A percentile compares a stretch with the other conserved stretches of the same genome.
Evolutionary conservation across 345 rosid genomes (phyloP).

Genomic region (Gossypium bickii): DNA sequence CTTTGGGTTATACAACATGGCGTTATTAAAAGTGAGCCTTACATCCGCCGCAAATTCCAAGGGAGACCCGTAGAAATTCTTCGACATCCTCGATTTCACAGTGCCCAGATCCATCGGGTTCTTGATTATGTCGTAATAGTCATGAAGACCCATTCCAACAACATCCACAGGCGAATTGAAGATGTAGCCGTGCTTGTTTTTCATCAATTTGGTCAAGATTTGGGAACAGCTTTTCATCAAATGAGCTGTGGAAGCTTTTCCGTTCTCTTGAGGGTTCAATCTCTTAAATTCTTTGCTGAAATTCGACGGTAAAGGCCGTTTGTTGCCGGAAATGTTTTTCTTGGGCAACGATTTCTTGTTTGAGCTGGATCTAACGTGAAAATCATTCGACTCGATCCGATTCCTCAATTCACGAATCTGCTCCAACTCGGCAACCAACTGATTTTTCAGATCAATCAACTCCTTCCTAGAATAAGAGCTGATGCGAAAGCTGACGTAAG

Average conservation of each 20-base stretch:
- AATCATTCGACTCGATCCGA: constrained; percentile 43
- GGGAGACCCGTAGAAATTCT: constrained; percentile 49
- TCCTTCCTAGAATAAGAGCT: constrained; percentile 38
- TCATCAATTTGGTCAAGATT: constrained; percentile 69
- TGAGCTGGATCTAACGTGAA: constrained; percentile 43
- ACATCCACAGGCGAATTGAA: constrained; percentile 67
- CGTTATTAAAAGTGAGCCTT: constrained; percentile 67
- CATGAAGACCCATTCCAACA: constrained; percentile 52
- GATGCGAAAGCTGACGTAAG: constrained; percentile 30
- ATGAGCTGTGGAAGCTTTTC: constrained; percentile 17
- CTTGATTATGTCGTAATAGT: constrained; percentile 55
- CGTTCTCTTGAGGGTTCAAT: constrained; percentile 32
- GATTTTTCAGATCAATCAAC: constrained; percentile 51
- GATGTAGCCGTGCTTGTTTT: constrained; percentile 54
- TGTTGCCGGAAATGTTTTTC: constrained; percentile 40
- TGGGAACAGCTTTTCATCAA: constrained; percentile 49
- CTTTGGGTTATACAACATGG: constrained; percentile 68
- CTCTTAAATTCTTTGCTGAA: constrained; percentile 29
- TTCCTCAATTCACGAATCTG: constrained; percentile 56
- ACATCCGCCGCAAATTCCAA: constrained; percentile 63
- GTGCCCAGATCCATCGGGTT: constrained; percentile 83
- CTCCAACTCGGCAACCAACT: constrained; percentile 57
- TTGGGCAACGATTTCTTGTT: constrained; percentile 29
- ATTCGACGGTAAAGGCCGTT: constrained; percentile 32
- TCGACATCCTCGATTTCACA: constrained; percentile 45